phyloP scores from a whole-genome alignment of 2,329 filamentous ascomycete genomes.

The Didymosphaeria variabile region DNA sequence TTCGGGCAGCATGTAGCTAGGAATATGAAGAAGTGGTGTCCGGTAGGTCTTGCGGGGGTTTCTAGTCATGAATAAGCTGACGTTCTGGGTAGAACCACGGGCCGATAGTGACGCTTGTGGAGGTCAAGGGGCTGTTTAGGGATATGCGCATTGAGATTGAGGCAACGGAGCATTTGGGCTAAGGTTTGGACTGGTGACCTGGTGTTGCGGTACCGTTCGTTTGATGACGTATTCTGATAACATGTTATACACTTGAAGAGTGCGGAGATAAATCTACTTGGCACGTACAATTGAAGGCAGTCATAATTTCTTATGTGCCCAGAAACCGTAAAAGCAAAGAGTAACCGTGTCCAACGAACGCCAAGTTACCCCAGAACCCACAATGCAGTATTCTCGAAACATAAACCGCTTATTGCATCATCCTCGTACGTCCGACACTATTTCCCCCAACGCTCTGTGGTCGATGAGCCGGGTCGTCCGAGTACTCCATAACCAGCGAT shows the following conservation, averaged over 20 bases:
- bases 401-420: background rate
- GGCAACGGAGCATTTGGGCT: constrained; percentile 31
- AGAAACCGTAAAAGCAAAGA: background rate
- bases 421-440: background rate
- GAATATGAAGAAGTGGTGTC: constrained; percentile 33
- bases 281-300: too few species aligned
- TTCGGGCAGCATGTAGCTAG: constrained; percentile 22
- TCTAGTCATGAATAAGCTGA: background rate
- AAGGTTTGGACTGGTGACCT: too few species aligned
- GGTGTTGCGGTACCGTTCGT: too few species aligned
- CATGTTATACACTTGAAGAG: too few species aligned
- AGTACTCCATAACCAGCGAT: too few species aligned
- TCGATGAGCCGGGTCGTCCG: too few species aligned
- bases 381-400: background rate
- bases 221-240: too few species aligned
- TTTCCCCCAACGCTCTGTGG: too few species aligned
- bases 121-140: constrained; percentile 30
- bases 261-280: too few species aligned
- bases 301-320: too few species aligned
- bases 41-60: constrained; percentile 2
- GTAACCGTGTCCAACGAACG: background rate
- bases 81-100: constrained; percentile 23
- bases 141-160: constrained; percentile 39
- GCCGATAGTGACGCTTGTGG: constrained; percentile 35
- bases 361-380: background rate